Base-by-base conservation (phyloP, 306 rosid species). In the Lathyrus sativus region DNA sequence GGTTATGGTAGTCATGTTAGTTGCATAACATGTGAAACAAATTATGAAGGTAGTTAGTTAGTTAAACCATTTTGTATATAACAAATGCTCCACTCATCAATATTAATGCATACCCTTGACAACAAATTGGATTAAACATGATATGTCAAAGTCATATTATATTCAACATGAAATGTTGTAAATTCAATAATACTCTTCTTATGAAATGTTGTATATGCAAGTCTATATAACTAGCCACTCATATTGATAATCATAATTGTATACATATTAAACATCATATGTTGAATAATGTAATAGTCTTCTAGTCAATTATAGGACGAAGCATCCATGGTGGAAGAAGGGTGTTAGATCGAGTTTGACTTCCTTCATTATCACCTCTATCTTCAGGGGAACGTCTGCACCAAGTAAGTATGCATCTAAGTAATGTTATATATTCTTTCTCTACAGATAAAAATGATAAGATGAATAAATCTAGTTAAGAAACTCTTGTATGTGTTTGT, bases 281-380 rank as follows among this genome's bases (percentile, higher is more conserved):
- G n/a, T n/a, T n/a, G n/a, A n/a, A n/a, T n/a, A 3, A 54, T 26
- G 22, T 2, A 44, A 24, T 46, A 33, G 4, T 56, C 28, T 37
- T 72, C 74, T 80, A 87, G 9, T 78, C 76, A 58, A 76, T 71
- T 48, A 72, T 28, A 19, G 73, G 80, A 78, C 77, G 66, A 71
- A 91, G 86, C 97, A 91, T 88, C 97, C 97, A 88, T 2, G 86
- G 65, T 3, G 85, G 92, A 68, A 86, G 81, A 22, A 75, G 69
- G 2, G 69, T 2, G 12, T 67, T 76, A 7, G 74, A 70, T 70
- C 45, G 64, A n/a, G 48, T 22, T 42, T 76, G 73, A n/a, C 35
- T 58, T 7, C 15, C 69, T 17, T 66, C 79, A 6, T 73, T 77
- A 6, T 74, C 67, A 14, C 22, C 69, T 11, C 80, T 48, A 11